A percentile compares a stretch with the other conserved stretches of the same genome.
Evolutionary conservation across 805 yeast species (phyloP).

Genomic region (Pachysolen tannophilus): DNA sequence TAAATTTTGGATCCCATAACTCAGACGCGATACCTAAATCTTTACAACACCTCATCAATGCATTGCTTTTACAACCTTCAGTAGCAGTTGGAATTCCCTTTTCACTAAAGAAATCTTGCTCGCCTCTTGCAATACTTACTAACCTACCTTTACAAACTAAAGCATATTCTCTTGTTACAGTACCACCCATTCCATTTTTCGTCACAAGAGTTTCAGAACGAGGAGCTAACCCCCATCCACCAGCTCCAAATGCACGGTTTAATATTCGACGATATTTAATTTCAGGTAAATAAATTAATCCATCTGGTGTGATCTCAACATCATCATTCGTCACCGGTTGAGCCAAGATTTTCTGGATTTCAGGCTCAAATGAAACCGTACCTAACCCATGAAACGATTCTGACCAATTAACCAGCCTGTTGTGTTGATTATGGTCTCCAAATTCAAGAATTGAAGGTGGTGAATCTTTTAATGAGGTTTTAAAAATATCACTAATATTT

Average conservation of each 20-base stretch:
- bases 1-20: slow-evolving; percentile 93
- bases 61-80: slow-evolving; percentile 95
- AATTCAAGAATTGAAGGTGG: slow-evolving; percentile 1
- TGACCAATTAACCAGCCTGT: slow-evolving; percentile 58
- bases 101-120: slow-evolving; percentile 84
- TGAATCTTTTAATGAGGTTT: neutral
- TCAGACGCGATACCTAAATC: slow-evolving; percentile 96
- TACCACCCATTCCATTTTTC: slow-evolving; percentile 34
- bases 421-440: slow-evolving; percentile 2
- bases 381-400: slow-evolving; percentile 85
- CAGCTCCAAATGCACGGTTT: slow-evolving; percentile 93
- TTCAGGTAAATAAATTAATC: slow-evolving; percentile 85
- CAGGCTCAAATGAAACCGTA: slow-evolving; percentile 58
- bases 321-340: slow-evolving; percentile 61
- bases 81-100: slow-evolving; percentile 90
- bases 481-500: neutral
- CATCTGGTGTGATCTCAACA: slow-evolving; percentile 94
- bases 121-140: slow-evolving; percentile 91
- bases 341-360: slow-evolving; percentile 50
- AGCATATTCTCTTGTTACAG: slow-evolving; percentile 84
- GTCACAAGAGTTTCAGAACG: slow-evolving; percentile 79
- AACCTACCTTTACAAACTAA: slow-evolving; percentile 80
- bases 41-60: slow-evolving; percentile 96
- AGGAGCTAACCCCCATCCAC: slow-evolving; percentile 98
- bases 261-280: slow-evolving; percentile 88